phyloP scores from a whole-genome alignment of 1,284 basidiomycete species.

The Boletellus deceptivus region DNA sequence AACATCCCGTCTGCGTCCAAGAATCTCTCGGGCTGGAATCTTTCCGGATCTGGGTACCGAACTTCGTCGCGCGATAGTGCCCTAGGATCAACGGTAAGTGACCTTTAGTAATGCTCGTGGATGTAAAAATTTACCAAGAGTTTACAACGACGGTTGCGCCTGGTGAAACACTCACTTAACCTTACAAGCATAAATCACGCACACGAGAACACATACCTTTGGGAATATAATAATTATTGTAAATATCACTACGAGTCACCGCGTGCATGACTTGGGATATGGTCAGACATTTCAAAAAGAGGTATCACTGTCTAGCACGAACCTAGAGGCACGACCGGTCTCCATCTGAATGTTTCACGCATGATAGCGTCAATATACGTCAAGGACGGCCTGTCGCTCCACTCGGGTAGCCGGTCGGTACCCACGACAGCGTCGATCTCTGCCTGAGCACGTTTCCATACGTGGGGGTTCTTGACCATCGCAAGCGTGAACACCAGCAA shows the following conservation, averaged over 20 bases:
- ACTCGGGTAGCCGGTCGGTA: slow-evolving; percentile 36
- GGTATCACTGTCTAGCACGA: background rate
- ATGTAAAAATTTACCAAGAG: slow-evolving; percentile 8
- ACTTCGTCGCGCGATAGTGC: slow-evolving; percentile 17
- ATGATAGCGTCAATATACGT: slow-evolving; percentile 39
- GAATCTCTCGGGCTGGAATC: slow-evolving; percentile 21
- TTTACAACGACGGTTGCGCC: slow-evolving; percentile 13
- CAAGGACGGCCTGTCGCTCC: slow-evolving; percentile 35
- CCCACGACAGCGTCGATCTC: slow-evolving; percentile 37
- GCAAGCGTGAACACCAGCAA: slow-evolving; percentile 31
- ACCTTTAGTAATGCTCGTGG: too few species aligned
- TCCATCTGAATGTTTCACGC: slow-evolving; percentile 34
- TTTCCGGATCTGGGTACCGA: slow-evolving; percentile 12
- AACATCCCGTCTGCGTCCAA: slow-evolving; percentile 13
- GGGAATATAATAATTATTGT: slow-evolving; percentile 19
- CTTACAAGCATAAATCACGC: background rate
- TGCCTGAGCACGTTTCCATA: slow-evolving; percentile 13
- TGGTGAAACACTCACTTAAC: background rate
- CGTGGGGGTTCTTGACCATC: slow-evolving; percentile 34
- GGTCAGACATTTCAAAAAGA: background rate
- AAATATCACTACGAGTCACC: slow-evolving; percentile 12
- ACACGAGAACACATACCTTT: slow-evolving; percentile 10
- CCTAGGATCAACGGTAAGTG: slow-evolving; percentile 4
- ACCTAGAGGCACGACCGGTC: slow-evolving; percentile 18
- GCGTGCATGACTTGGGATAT: slow-evolving; percentile 15